Evolutionary conservation across 2,329 filamentous ascomycete genomes (phyloP).

Genomic region (Zymoseptoria ardabiliae): DNA sequence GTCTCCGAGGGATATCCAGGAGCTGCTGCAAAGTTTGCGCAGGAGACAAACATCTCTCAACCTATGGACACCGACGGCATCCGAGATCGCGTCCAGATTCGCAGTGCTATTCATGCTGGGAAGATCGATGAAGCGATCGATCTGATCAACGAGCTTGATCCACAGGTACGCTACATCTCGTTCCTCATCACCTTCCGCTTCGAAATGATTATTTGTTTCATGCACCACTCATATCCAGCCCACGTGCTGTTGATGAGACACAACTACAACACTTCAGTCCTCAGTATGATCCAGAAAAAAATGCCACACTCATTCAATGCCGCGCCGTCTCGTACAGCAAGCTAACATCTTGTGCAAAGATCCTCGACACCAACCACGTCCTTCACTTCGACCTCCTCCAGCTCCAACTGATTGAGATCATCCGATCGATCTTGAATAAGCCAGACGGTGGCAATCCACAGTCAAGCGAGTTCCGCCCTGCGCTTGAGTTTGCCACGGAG

Average conservation of each 20-base stretch:
- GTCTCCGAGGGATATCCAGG: conserved; percentile 91
- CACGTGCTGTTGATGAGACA: conserved; percentile 83
- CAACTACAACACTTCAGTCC: conserved; percentile 68
- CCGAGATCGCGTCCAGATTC: conserved; percentile 70
- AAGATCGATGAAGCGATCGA: conserved; percentile 81
- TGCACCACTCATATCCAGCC: conserved; percentile 98
- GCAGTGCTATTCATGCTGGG: conserved; percentile 75
- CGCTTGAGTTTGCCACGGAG: conserved; percentile 77
- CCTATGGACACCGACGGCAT: conserved; percentile 65
- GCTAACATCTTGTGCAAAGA: conserved; percentile 46
- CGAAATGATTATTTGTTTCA: conserved; percentile 98
- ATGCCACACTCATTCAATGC: background rate
- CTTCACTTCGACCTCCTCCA: conserved; percentile 86
- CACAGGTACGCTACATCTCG: conserved; percentile 61
- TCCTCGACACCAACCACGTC: conserved; percentile 73
- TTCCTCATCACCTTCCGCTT: conserved; percentile 32
- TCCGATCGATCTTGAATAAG: conserved; percentile 54
- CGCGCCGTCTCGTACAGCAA: background rate
- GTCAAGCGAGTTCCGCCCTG: conserved; percentile 71
- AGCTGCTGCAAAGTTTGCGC: conserved; percentile 86
- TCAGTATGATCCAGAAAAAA: conserved; percentile 62
- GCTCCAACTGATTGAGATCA: conserved; percentile 88
- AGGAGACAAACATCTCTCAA: conserved; percentile 79
- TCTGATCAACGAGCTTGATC: conserved; percentile 79
- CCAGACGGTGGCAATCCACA: conserved; percentile 36